Evolutionary conservation across 1,139 yeast species (phyloP), one percentile per base, ranked within the genome.

Genomic region (Blastobotrys malaysiensis): DNA sequence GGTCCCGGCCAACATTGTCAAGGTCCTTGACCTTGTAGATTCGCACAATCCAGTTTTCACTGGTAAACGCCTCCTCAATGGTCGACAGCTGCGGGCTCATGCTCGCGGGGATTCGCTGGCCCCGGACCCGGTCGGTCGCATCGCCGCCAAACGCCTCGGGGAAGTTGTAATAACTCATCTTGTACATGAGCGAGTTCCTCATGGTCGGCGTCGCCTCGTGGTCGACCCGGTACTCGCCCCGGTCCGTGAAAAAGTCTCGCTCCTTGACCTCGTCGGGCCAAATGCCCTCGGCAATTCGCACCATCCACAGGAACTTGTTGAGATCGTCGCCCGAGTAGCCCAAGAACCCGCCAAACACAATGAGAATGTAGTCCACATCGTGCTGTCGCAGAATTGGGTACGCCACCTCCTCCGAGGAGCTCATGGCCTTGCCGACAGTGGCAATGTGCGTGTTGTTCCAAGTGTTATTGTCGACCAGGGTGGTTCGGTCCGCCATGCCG

Each of bases 371-470:
- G 72, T 95, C 98, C 43, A 93, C 99, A 63, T 95, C 99, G 68
- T 91, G 95, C 69, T 88, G 84, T 67, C 82, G 84, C 73, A 91
- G 81, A 59, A 93, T 86, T 57, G 93, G 84, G 69, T 93, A 95
- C 1, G 98, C 86, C 43, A 81, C 86, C 56, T 88, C 95, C 71
- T 93, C 99, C 36, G 83, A 73, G 20, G 95, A 86, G 36, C 96
- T 82, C 97, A 93, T 89, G 26, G 99, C 98, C 72, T 90, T 89
- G 66, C 99, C 99, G 54, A 95, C 99, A n/a, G 97, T 90, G 62
- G 99, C 99, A 73, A 95, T 95, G 70, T 95, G 99, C 4, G 99
- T 95, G 75, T 95, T 95, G 71, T 95, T 95, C 99, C 99, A 95
- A 9, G 99, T 95, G 73, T 95, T 95, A 79, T 95, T 95, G 72